A percentile compares a stretch with the other conserved stretches of the same genome.
Conservation (phyloP, 441 rosid genomes). For the Erysimum pusillum region DNA sequence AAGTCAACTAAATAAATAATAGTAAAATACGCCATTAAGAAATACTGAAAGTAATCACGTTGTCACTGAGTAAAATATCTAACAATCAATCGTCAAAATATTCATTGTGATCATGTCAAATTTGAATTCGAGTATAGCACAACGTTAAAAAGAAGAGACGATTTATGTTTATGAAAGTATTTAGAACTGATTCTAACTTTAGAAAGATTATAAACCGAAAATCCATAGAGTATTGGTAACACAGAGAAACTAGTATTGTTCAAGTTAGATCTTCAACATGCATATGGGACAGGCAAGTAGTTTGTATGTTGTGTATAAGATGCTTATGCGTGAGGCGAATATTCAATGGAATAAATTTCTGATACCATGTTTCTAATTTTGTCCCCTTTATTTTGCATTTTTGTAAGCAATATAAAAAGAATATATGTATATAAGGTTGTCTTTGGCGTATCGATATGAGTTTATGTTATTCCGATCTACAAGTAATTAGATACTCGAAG, state of each 20-base stretch:
- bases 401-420: neutral
- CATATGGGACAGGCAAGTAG: constrained; percentile 23
- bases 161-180: too few species aligned
- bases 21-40: neutral
- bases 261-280: constrained; percentile 27
- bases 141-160: too few species aligned
- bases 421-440: constrained; percentile 20
- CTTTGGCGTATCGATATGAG: constrained; percentile 36
- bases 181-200: neutral
- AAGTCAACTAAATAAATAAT: neutral
- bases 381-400: neutral
- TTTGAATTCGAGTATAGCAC: neutral
- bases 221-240: neutral
- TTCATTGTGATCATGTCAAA: neutral
- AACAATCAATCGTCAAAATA: neutral
- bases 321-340: constrained; percentile 29
- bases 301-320: constrained; percentile 19
- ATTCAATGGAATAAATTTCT: constrained; percentile 39
- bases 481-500: constrained; percentile 32
- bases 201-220: neutral
- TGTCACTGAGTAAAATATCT: constrained; percentile 5
- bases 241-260: neutral
- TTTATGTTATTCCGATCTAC: constrained; percentile 6
- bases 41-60: constrained; percentile 7
- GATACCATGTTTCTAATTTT: constrained; percentile 25